Percentiles rank a stretch among this genome's conserved stretches.
These are phyloP conservation scores for Hymenoscyphus linearis DNA, from an alignment of 2,329 filamentous ascomycete species.

Conservation along the genomic window DNA sequence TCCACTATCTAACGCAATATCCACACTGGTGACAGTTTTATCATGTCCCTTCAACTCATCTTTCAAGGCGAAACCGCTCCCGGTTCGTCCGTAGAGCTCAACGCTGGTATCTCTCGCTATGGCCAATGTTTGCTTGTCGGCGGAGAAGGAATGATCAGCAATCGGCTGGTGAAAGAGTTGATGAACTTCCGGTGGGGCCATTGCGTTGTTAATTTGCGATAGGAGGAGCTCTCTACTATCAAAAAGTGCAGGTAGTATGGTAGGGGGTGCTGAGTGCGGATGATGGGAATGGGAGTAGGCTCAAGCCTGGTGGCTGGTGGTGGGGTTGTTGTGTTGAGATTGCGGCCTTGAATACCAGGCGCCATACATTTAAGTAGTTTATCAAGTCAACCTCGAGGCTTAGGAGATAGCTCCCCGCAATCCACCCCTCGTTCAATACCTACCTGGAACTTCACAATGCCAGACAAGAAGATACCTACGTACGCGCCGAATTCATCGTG, in stretches of 20 bases:
- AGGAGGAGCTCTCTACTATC: slow-evolving; percentile 99
- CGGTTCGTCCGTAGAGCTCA: slow-evolving; percentile 75
- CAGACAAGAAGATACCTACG: slow-evolving; percentile 42
- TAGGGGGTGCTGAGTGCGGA: background rate
- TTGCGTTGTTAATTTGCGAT: slow-evolving; percentile 51
- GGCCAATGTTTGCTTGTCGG: slow-evolving; percentile 81
- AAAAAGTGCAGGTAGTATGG: slow-evolving; percentile 30
- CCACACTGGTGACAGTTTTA: slow-evolving; percentile 92
- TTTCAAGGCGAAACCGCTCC: slow-evolving; percentile 72
- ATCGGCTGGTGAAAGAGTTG: slow-evolving; percentile 96
- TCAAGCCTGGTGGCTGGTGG: background rate
- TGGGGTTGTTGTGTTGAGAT: background rate
- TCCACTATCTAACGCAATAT: slow-evolving; percentile 85
- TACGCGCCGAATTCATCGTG: slow-evolving; percentile 72
- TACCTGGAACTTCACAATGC: slow-evolving; percentile 7
- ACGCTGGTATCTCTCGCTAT: slow-evolving; percentile 87
- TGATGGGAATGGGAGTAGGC: background rate
- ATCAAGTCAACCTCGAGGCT: background rate
- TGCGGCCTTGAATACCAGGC: background rate
- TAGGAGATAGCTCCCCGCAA: background rate
- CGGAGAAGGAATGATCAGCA: slow-evolving; percentile 95
- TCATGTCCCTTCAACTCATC: slow-evolving; percentile 97
- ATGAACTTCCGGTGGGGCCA: slow-evolving; percentile 86
- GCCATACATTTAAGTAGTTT: background rate
- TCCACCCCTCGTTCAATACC: slow-evolving; percentile 1